Base-by-base conservation (phyloP, 1,284 basidiomycete genomes). In the Trichosporon sp. region DNA sequence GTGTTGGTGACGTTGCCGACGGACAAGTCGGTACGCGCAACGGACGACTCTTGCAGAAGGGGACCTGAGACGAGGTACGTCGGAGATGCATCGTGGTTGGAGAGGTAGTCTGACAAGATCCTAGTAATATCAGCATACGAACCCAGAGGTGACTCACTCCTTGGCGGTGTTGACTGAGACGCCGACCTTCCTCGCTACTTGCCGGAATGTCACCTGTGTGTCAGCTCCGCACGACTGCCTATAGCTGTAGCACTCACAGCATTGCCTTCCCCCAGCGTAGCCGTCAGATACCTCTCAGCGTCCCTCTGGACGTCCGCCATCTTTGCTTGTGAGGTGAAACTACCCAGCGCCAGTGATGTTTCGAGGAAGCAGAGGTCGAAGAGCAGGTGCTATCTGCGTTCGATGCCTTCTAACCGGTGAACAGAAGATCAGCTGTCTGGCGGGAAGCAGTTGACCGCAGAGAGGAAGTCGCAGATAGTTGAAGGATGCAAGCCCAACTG, bases 51-150 rank as follows among this genome's bases (percentile, higher is more conserved):
- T 10, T 64, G 61, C 13, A 70, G 69, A 3, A 79, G 66, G 1
- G 70, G 70, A 11, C 78, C 78, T 3, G 76, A 73, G 13, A 79
- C 62, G 52, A 78, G 68, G 67, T 75, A 79, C 0, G 76, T 79
- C 2, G 75, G 61, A 1, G 46, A 37, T 2, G 69, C 62, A 2
- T 63, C 62, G 58, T 76, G 65, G 10, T 71, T 44, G 8, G 62
- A 58, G n/a, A 65, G 63, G 58, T 75, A 69, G 8, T 34, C 21
- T 1, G 68, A 65, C n/a, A 76, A 60, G 9, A 74, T 56, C 58
- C 73, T 75, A 54, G 4, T 27, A 29, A 19, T 27, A 37, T 32
- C 19, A 57, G 57, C 58, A 56, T 2, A 4, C 33, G 16, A 37
- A 10, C 37, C 16, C 7, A 16, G 25, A 8, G 25, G 40, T 46